Conservation (phyloP, 163 green algal genomes). For the Prototheca wickerhamii region DNA sequence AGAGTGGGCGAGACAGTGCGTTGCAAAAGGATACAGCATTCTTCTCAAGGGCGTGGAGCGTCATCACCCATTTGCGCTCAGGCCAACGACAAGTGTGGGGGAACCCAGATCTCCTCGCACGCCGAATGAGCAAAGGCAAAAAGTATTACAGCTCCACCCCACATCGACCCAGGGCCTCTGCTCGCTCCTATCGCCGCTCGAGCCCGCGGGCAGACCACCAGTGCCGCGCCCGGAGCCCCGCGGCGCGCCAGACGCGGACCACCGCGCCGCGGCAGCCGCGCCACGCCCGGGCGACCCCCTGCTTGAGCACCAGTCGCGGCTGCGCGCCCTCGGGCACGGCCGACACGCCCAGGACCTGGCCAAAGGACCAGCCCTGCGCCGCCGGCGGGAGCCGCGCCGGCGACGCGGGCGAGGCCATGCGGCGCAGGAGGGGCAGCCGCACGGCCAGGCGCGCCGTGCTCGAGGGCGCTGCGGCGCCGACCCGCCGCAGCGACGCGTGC, state of each 20-base stretch:
- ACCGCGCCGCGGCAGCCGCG: background rate
- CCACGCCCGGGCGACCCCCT: background rate
- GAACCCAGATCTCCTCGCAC: background rate
- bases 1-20: too few species aligned
- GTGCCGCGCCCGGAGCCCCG: background rate
- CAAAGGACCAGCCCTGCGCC: slow-evolving; percentile 3
- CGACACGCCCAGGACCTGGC: background rate
- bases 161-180: background rate
- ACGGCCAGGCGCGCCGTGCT: background rate
- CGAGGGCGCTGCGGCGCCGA: background rate
- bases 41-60: too few species aligned
- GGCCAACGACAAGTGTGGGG: too few species aligned
- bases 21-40: too few species aligned
- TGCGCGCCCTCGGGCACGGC: background rate
- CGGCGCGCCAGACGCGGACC: background rate
- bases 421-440: background rate
- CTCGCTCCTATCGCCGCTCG: background rate
- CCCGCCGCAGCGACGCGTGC: slow-evolving; percentile 4
- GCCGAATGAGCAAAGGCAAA: background rate
- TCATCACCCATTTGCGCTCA: too few species aligned
- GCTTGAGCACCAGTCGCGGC: background rate
- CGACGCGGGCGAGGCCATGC: background rate
- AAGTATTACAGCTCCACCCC: background rate
- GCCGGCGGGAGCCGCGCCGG: background rate
- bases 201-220: background rate